Base-by-base conservation (phyloP, 2,329 filamentous ascomycete species). In the Thermoascus crustaceus region DNA sequence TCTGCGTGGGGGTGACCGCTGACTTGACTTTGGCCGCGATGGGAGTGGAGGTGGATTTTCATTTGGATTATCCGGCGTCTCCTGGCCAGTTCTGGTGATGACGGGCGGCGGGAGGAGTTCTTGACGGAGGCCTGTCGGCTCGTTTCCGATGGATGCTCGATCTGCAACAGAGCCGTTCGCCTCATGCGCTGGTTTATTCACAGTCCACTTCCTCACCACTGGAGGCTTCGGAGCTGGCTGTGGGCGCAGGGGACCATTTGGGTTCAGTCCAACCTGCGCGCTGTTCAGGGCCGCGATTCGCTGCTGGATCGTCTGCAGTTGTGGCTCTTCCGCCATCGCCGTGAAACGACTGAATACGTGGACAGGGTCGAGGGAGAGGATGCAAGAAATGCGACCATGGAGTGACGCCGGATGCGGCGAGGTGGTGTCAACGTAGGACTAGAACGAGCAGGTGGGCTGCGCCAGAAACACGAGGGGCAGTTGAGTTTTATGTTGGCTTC, bases 1-100 rank as follows among this genome's bases (percentile, higher is more conserved):
- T 39, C 57, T 54, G 31, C 68, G 63, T 7, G 63, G 63, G 25
- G 73, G 73, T 13, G 75, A 57, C n/a, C 54, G 47, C 34, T 54
- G 52, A n/a, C 50, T 53, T 5, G 61, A 60, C 40, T 58, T 69
- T 43, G n/a, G n/a, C n/a, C 69, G 60, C 20, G 59, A 55, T 23
- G 70, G 68, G 30, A 72, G 52, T 7, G 66, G 61, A 37, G 70
- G 70, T 42, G 65, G 62, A 18, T 38, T 42, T 22, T 38, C 29
- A 34, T 45, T 48, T 30, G 41, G 29, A 42, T 37, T 40, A 37
- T 39, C 31, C 6, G 37, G 19, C 4, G 42, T 37, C 35, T 42
- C 39, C 43, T 58, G 46, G 32, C 53, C 45, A 13, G 52, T 49
- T 32, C 46, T 45, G n/a, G 43, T 42, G 38, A 56, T 49, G n/a